These are phyloP conservation scores for Hibiscus mutabilis DNA, from an alignment of 345 rosid genomes.

Conservation along the genomic window DNA sequence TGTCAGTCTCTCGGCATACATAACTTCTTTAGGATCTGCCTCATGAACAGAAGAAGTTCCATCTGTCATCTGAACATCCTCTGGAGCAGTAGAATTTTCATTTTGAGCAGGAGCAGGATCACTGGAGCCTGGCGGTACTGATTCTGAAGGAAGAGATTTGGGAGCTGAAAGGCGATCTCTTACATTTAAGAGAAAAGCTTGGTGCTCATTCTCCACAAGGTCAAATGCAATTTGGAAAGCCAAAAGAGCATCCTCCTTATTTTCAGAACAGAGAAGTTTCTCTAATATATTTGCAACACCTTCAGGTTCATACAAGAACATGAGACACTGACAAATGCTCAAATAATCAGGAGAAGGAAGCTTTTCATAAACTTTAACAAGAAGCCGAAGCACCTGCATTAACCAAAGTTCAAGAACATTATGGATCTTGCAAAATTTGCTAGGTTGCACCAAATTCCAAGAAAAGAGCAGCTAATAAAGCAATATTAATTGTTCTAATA, in stretches of 20 bases:
- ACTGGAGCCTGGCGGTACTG: conserved; percentile 37
- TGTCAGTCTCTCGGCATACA: conserved; percentile 74
- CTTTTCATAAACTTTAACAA: conserved; percentile 79
- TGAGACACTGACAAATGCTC: conserved; percentile 97
- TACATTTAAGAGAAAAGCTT: conserved; percentile 91
- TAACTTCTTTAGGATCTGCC: conserved; percentile 54
- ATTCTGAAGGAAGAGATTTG: conserved; percentile 47
- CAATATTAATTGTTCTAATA: neutral
- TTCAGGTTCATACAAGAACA: conserved; percentile 93
- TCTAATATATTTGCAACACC: conserved; percentile 81
- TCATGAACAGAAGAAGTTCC: conserved; percentile 50
- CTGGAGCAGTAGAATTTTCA: conserved; percentile 45
- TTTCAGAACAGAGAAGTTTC: conserved; percentile 80
- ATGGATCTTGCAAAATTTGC: neutral
- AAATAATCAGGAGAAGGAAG: conserved; percentile 90
- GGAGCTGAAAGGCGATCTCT: conserved; percentile 74
- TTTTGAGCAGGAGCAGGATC: conserved; percentile 41
- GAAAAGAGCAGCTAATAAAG: neutral
- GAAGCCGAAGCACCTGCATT: conserved; percentile 80
- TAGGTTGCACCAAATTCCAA: neutral
- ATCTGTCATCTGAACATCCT: conserved; percentile 81
- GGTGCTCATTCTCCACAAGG: conserved; percentile 97
- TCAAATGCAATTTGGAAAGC: conserved; percentile 95
- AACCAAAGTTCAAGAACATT: conserved; percentile 14
- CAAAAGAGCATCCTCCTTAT: conserved; percentile 77